Evolutionary conservation across 192 early-diverging fungal species (phyloP), one percentile per base, ranked within the genome.

Genomic region (Coemansia sp.): DNA sequence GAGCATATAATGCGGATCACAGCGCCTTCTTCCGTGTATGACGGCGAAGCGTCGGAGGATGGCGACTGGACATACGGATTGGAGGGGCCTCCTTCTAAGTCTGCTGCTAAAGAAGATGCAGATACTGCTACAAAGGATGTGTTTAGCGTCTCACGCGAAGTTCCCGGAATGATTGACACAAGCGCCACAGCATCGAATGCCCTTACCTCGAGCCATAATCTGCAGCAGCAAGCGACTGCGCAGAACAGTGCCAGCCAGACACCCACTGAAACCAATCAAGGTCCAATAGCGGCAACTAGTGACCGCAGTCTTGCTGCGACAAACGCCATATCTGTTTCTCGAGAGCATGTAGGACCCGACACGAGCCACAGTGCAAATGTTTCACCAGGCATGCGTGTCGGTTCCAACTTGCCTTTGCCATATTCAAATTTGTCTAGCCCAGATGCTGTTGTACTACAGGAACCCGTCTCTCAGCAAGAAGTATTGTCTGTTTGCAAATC

Each of bases 61-160:
- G 79, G 75, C 45, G 79, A 82, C 75, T 82, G 79, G 79, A 58
- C 71, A n/a, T 82, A 61, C 41, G 79, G 79, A 1, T 47, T 76
- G 6, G 79, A 82, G 26, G 79, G 79, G 5, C 75, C 75, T 18
- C 79, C 79, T 13, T 71, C 79, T 5, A 75, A 76, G 66, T 19
- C 73, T 21, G 21, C 63, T 45, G 64, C 70, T 4, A 67, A 67
- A 59, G 39, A 41, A 23, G 39, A 18, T 11, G 45, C 67, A 68
- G 32, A 32, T 7, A 62, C 65, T 38, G 59, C 60, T 37, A 63
- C 56, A 16, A 59, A 64, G n/a, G 48, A 39, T 5, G 37, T 21
- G 49, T 32, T n/a, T 15, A 53, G 52, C 49, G 32, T 45, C 11
- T 64, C 63, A 18, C 48, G 48, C 63, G 52, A 53, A 16, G 63